Percentiles rank a stretch among this genome's conserved stretches.
phyloP scores from a whole-genome alignment of 495 filamentous ascomycete species.

The Arthonia radiata region DNA sequence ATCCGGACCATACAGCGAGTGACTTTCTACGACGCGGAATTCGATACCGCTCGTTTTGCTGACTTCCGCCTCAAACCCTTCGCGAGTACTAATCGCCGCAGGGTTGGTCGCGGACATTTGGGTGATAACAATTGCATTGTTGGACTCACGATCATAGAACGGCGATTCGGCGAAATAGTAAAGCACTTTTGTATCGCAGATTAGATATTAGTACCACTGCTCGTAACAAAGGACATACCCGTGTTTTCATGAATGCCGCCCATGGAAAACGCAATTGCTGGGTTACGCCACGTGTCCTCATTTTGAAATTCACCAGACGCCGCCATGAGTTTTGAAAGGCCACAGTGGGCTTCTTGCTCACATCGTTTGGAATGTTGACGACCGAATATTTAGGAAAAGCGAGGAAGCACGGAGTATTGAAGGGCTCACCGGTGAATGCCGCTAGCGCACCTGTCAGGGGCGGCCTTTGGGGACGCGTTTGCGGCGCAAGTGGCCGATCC shows the following conservation, averaged over 20 bases:
- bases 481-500: too few species aligned
- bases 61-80: conserved; percentile 54
- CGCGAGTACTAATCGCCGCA: conserved; percentile 40
- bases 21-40: conserved; percentile 23
- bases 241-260: conserved; percentile 25
- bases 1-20: conserved; percentile 21
- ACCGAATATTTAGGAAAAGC: too few species aligned
- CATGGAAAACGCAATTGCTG: conserved; percentile 32
- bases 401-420: too few species aligned
- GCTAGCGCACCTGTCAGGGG: too few species aligned
- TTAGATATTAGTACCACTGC: conserved; percentile 1
- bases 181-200: conserved; percentile 25
- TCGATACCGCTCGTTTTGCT: conserved; percentile 47
- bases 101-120: conserved; percentile 55
- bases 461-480: too few species aligned
- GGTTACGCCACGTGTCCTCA: too few species aligned
- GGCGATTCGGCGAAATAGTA: conserved; percentile 78
- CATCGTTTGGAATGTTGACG: too few species aligned
- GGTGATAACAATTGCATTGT: conserved; percentile 52
- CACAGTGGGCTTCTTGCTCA: too few species aligned
- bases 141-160: conserved; percentile 75
- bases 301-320: too few species aligned
- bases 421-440: too few species aligned
- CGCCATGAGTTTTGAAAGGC: too few species aligned
- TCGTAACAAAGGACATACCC: conserved; percentile 2